Evolutionary conservation across 2,329 filamentous ascomycete species (phyloP).

Genomic region (Scopulariopsis brevicaulis): DNA sequence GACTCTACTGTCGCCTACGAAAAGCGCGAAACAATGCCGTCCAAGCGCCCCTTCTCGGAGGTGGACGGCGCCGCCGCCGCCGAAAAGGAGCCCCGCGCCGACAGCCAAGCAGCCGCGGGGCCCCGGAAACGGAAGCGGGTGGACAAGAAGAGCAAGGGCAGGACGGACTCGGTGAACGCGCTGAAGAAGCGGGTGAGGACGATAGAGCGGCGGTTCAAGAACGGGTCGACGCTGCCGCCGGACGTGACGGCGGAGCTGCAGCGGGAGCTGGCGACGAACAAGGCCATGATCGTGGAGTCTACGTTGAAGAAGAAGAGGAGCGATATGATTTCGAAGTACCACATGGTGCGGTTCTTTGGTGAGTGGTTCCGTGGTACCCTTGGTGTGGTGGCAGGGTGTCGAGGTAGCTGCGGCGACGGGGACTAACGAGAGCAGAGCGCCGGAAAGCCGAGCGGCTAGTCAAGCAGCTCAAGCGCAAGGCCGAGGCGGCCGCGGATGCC

Average conservation of each 20-base stretch:
- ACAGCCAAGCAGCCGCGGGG: conserved; percentile 17
- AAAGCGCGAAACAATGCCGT: neutral
- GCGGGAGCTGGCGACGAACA: conserved; percentile 56
- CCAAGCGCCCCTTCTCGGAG: conserved; percentile 1
- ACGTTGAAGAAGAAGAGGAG: conserved; percentile 49
- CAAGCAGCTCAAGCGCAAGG: conserved; percentile 51
- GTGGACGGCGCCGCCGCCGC: neutral
- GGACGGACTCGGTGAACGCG: conserved; percentile 40
- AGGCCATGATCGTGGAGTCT: conserved; percentile 49
- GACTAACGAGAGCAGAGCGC: conserved; percentile 36
- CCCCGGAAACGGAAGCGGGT: conserved; percentile 1
- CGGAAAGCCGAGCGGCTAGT: conserved; percentile 59
- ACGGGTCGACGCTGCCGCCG: conserved; percentile 52
- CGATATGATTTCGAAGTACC: conserved; percentile 67
- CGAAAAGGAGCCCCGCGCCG: conserved; percentile 7
- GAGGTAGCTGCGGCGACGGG: neutral
- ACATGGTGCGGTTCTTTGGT: conserved; percentile 82
- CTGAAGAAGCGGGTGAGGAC: conserved; percentile 63
- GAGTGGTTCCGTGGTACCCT: conserved; percentile 13
- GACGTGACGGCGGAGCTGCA: conserved; percentile 59
- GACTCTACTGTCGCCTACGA: neutral
- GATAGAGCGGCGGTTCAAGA: conserved; percentile 53
- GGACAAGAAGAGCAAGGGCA: conserved; percentile 27
- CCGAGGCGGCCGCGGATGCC: conserved; percentile 36
- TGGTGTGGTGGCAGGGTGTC: neutral